Evolutionary conservation across 2,329 filamentous ascomycete species (phyloP).

Genomic region (Podosphaera fusca): DNA sequence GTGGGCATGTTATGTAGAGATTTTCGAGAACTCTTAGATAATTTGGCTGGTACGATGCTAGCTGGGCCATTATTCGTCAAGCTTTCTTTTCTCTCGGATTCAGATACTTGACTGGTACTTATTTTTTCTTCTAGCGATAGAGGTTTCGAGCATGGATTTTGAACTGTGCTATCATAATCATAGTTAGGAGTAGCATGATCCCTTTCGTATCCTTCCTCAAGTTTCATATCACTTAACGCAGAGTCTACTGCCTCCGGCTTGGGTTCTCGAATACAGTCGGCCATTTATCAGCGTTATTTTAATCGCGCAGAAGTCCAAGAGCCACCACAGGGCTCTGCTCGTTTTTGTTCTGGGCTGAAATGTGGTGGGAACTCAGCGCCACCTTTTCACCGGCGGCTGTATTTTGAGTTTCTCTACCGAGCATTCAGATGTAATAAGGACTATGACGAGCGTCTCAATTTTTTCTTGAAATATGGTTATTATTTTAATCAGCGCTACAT

Average conservation of each 20-base stretch:
- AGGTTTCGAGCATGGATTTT: constrained; percentile 2
- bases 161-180: not conserved
- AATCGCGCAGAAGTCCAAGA: not conserved
- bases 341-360: not conserved
- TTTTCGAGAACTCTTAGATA: constrained; percentile 51
- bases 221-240: constrained; percentile 16
- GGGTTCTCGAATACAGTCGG: constrained; percentile 11
- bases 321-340: not conserved
- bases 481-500: not conserved
- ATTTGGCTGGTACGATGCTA: constrained; percentile 24
- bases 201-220: constrained; percentile 9
- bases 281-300: constrained; percentile 8
- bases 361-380: not conserved
- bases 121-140: constrained; percentile 10
- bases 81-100: constrained; percentile 28
- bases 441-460: not conserved
- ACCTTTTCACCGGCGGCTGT: not conserved
- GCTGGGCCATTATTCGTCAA: constrained; percentile 7
- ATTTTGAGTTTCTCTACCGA: not conserved
- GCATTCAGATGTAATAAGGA: not conserved
- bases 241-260: constrained; percentile 13
- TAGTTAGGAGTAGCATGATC: not conserved
- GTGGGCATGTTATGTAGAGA: constrained; percentile 44
- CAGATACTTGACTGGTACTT: constrained; percentile 12
- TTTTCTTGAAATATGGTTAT: not conserved